These are phyloP conservation scores for Anethum foeniculum DNA, from an alignment of 140 eudicot species.

Conservation along the genomic window DNA sequence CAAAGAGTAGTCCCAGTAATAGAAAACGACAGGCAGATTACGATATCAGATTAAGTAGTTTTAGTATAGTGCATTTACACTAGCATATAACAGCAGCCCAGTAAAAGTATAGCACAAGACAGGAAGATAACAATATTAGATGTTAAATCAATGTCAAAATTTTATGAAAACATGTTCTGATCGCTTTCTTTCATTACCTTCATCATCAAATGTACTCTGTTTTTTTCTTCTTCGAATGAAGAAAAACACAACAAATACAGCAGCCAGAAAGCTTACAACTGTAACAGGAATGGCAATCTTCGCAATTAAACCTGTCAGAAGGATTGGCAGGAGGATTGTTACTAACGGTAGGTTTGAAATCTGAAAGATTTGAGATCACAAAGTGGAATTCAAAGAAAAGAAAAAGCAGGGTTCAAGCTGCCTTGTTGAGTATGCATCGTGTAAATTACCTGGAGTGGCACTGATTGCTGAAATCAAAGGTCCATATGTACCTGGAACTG, in stretches of 20 bases:
- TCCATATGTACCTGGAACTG: constrained; percentile 48
- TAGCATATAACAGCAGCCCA: not conserved
- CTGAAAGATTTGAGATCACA: constrained; percentile 17
- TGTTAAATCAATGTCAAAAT: not conserved
- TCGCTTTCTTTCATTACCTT: constrained; percentile 27
- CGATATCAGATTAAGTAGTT: not conserved
- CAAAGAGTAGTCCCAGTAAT: not conserved
- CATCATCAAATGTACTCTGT: constrained; percentile 24
- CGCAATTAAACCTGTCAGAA: constrained; percentile 29
- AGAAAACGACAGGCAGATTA: not conserved
- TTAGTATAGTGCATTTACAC: not conserved
- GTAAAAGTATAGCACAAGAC: not conserved
- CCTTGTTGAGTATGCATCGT: not conserved
- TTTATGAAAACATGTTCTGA: not conserved
- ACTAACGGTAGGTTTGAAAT: constrained; percentile 32
- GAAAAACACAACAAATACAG: constrained; percentile 23
- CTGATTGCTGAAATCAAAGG: constrained; percentile 68
- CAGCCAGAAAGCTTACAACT: constrained; percentile 29
- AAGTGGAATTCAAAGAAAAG: constrained; percentile 3
- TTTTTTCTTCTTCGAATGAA: constrained; percentile 29
- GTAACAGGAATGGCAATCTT: constrained; percentile 37
- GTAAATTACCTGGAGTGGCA: constrained; percentile 51
- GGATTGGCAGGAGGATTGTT: constrained; percentile 33
- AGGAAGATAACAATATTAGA: not conserved
- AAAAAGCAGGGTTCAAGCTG: not conserved